Conservation (phyloP, 1,284 basidiomycete genomes). For the Irpex lacteus region DNA sequence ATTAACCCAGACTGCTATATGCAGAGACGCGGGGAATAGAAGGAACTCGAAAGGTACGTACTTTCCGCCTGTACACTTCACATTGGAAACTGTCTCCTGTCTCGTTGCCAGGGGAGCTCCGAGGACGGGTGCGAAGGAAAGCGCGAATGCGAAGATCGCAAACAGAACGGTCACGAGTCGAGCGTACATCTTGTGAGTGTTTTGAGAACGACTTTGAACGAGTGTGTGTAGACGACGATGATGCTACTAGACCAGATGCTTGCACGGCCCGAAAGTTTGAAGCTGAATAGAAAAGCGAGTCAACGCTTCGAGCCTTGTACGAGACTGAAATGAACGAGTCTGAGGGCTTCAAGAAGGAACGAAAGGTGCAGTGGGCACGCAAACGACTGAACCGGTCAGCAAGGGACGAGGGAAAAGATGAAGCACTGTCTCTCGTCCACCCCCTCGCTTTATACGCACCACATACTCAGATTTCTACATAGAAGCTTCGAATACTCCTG, state of each 20-base stretch:
- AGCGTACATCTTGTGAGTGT: neutral
- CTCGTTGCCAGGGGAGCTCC: conserved; percentile 24
- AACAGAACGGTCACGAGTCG: neutral
- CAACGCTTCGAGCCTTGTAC: neutral
- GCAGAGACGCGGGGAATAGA: neutral
- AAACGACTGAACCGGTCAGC: neutral
- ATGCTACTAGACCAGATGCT: too few species aligned
- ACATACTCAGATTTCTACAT: neutral
- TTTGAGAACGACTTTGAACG: neutral
- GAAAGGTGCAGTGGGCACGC: neutral
- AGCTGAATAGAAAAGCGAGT: neutral
- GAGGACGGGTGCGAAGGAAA: conserved; percentile 17
- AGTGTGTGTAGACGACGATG: neutral
- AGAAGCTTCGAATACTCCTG: neutral
- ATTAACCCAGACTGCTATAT: too few species aligned
- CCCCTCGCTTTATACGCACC: neutral
- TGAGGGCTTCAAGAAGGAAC: neutral
- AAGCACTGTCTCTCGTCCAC: neutral
- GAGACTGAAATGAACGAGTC: neutral
- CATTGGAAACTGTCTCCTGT: conserved; percentile 24
- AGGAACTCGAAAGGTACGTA: conserved; percentile 9
- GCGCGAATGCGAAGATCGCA: neutral
- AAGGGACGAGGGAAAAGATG: neutral
- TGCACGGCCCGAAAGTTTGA: too few species aligned
- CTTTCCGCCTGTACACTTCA: conserved; percentile 18